These are phyloP conservation scores for Spathaspora sp. DNA, from an alignment of 1,139 yeast genomes.

Conservation along the genomic window DNA sequence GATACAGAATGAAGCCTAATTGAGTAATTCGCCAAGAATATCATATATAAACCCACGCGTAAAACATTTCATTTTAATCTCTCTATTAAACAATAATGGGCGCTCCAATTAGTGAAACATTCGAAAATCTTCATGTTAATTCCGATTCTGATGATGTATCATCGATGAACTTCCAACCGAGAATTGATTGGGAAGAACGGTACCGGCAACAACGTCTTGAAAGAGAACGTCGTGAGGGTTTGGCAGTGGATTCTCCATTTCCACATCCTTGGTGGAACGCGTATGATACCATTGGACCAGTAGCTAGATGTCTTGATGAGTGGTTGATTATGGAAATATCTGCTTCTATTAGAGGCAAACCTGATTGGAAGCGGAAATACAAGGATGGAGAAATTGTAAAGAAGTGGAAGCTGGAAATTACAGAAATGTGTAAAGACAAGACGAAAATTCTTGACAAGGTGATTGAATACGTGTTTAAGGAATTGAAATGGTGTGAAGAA, in stretches of 20 bases:
- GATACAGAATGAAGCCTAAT: too few relatives aligned
- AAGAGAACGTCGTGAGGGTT: slow-evolving; percentile 8
- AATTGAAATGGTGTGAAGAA: slow-evolving; percentile 30
- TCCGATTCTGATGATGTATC: too few relatives aligned
- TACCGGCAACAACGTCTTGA: neutral
- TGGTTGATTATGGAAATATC: slow-evolving; percentile 25
- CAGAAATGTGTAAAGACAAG: slow-evolving; percentile 15
- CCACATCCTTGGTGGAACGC: slow-evolving; percentile 16
- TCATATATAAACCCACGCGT: too few relatives aligned
- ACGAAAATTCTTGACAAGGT: slow-evolving; percentile 18
- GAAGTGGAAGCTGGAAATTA: slow-evolving; percentile 34
- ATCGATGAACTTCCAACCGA: too few relatives aligned
- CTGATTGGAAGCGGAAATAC: slow-evolving; percentile 33
- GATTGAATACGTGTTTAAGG: slow-evolving; percentile 24
- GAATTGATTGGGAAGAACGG: too few relatives aligned
- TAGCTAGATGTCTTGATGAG: slow-evolving; percentile 23
- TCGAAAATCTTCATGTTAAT: too few relatives aligned
- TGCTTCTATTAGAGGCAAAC: slow-evolving; percentile 26
- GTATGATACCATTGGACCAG: slow-evolving; percentile 17
- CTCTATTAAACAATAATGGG: too few relatives aligned
- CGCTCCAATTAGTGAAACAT: too few relatives aligned
- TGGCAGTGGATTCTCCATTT: slow-evolving; percentile 10
- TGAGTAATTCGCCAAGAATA: too few relatives aligned
- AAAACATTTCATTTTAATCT: too few relatives aligned
- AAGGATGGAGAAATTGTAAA: slow-evolving; percentile 22